Evolutionary conservation across 148 eudicot genomes (phyloP).

Genomic region (Dysphania ambrosioides): DNA sequence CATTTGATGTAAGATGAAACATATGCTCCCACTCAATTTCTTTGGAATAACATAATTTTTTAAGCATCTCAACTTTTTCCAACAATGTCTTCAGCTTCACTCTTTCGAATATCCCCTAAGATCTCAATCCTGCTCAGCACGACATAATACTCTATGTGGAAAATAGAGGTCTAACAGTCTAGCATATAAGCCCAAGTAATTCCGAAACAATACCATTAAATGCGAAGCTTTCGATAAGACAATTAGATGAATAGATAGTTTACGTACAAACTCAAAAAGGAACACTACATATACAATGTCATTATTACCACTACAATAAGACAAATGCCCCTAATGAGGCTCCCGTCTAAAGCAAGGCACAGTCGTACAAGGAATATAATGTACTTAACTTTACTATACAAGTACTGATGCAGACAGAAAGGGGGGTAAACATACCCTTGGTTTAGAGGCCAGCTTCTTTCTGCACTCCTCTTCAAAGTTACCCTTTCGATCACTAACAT

Average conservation of each 20-base stretch:
- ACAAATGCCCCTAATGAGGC: not conserved
- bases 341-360: not conserved
- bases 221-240: not conserved
- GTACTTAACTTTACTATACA: not conserved
- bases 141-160: not conserved
- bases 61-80: not conserved
- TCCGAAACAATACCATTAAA: not conserved
- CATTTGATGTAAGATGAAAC: not conserved
- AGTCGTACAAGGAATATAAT: not conserved
- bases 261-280: not conserved
- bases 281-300: not conserved
- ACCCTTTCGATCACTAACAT: slow-evolving; percentile 40
- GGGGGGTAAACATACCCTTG: slow-evolving; percentile 43
- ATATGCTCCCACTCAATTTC: not conserved
- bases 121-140: not conserved
- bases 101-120: not conserved
- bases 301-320: not conserved
- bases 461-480: slow-evolving; percentile 63
- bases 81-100: not conserved
- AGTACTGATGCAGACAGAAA: not conserved
- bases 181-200: not conserved
- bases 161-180: not conserved
- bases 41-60: not conserved
- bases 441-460: slow-evolving; percentile 57
- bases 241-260: not conserved